Evolutionary conservation across 2,329 filamentous ascomycete species (phyloP), one percentile per base, ranked within the genome.

Genomic region (Colletotrichum endophyticum): DNA sequence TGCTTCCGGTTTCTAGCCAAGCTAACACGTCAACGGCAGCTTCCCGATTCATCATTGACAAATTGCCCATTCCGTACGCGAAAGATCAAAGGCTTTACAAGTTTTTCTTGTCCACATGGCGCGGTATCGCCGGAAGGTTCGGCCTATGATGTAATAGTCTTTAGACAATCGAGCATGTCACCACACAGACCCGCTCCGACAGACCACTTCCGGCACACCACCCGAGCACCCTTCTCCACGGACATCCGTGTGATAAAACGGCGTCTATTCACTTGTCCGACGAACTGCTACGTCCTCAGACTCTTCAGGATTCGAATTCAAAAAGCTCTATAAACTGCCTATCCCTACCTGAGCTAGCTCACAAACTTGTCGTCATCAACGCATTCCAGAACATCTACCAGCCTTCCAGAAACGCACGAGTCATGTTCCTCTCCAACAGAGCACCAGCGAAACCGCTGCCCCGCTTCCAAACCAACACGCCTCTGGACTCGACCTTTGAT

Each of bases 401-500:
- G 13, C n/a, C 59, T 57, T 32, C 34, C 32, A 32, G 30, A 30
- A 9, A 36, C 30, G 27, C 34, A 32, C 70, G 74, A 76, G 74
- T 76, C 74, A 76, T 76, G 74, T 76, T 76, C 25, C 74, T 76
- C 49, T 76, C 74, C 22, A 76, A 76, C 49, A 73, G 28, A 53
- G 30, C 74, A 7, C 74, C 74, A 6, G 25, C 44, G 57, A 70
- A 66, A 7, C 59, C 74, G 19, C 77, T 78, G 16, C 77, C 77
- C 68, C 71, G 71, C 71, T 78, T 78, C 53, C 77, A 72, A 27
- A 78, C 75, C 25, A 78, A 78, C 34, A 78, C 77, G 27, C 71
- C 71, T 8, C 64, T 78, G 28, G 70, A 81, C 71, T 72, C 80
- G 4, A 80, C 81, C 27, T 91, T 90, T 77, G 85, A 91, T 57